Conservation (phyloP, 257 asterid genomes). For the Solanum chiquidenum region DNA sequence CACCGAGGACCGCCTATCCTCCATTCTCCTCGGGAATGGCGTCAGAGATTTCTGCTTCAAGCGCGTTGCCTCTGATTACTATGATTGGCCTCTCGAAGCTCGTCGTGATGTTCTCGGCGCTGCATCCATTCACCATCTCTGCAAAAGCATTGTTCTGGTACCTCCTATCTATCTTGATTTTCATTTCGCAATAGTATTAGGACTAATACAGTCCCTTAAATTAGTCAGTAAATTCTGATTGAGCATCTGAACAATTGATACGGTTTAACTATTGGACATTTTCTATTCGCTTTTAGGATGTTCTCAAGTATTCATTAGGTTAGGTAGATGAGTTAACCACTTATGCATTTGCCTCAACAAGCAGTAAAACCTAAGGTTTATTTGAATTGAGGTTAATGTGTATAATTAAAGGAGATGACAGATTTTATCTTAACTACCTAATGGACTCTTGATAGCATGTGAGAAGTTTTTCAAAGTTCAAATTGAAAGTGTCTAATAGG, state of each 20-base stretch:
- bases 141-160: constrained; percentile 99
- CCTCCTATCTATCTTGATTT: neutral
- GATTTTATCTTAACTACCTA: neutral
- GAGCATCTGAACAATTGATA: neutral
- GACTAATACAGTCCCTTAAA: neutral
- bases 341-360: neutral
- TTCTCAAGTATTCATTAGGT: neutral
- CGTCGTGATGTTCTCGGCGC: constrained; percentile 76
- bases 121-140: constrained; percentile 79
- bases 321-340: neutral
- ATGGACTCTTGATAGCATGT: neutral
- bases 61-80: constrained; percentile 77
- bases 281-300: neutral
- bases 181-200: neutral
- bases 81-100: constrained; percentile 62
- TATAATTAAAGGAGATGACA: neutral
- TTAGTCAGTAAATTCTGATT: neutral
- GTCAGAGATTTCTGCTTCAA: constrained; percentile 63
- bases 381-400: neutral
- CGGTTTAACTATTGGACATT: neutral
- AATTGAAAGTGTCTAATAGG: neutral
- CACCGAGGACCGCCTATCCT: constrained; percentile 71
- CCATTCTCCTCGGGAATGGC: constrained; percentile 44
- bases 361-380: neutral
- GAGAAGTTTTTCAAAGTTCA: neutral